Base-by-base conservation (phyloP, 2,329 filamentous ascomycete genomes). In the Raffaelea ambrosiae region DNA sequence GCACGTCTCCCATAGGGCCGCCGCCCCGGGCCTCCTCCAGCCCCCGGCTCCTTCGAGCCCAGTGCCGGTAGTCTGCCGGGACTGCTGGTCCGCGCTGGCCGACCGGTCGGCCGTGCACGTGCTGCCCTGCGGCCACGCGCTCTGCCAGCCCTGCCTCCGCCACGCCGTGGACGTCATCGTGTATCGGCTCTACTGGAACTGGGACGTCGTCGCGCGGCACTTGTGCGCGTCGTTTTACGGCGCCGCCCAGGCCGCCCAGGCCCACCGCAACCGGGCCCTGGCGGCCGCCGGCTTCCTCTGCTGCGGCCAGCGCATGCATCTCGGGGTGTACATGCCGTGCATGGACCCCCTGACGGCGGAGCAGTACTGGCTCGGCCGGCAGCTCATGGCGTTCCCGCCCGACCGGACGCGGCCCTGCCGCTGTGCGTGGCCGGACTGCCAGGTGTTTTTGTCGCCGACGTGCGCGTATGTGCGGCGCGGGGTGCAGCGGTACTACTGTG, bases 381-480 rank as follows among this genome's bases (percentile, higher is more conserved):
- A 18, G 16, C 31, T 53, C 31, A 33, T 9, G 39, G 39, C 42
- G 14, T 43, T 14, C 35, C 39, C 40, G 29, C 39, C 48, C 2
- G 49, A 47, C 16, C 3, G 5, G 5, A n/a, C 16, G 21, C 22
- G 21, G 21, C 33, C 26, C 14, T 14, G 16, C 47, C 43, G 18
- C 29, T 54, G 51, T 36, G 53, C 39, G 0, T 54, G 53, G 53
- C 43, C 47, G 23, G 53, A 54, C 49, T 54, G 53, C 44, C 3
- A 36, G 13, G 35, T 18, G 18, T 22, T 41, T 7, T 23, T 54
- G 23, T 4, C 44, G 16, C 41, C 45, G 10, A 4, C 3, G 2
- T 47, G 43, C 31, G 3, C 2, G 1, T 51, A 45, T 22, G 1
- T 4, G 18, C 44, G 40, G 8, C 13, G 22, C 8, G 18, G 19